Base-by-base conservation (phyloP, 2,329 filamentous ascomycete species). In the Huntiella decipiens region DNA sequence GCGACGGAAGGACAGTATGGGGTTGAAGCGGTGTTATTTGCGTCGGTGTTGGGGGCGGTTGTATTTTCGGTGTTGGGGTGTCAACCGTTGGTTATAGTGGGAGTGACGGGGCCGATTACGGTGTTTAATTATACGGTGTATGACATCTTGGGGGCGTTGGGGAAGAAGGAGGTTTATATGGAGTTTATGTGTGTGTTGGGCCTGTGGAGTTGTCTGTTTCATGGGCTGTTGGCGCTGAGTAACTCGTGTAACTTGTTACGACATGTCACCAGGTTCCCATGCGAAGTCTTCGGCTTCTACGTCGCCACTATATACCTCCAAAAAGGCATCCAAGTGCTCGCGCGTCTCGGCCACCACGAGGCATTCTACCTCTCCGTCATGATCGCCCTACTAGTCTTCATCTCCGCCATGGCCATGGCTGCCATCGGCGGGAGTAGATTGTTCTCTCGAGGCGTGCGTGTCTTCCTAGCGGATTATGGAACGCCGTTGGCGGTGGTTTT, bases 91-190 rank as follows among this genome's bases (percentile, higher is more conserved):
- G 83, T 88, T 46, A 93, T 94, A 58, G 86, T 94, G 16, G 86
- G 86, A 16, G 85, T 94, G 2, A 92, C 85, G 8, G 76, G 77
- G n/a, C 85, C 85, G 3, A 93, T 94, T 48, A 92, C 86, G 12
- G 84, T 93, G 22, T 93, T 93, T 58, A 93, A 92, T 58, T 93
- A 92, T 57, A 94, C 86, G 3, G 83, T 93, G 2, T 93, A 87
- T 63, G 80, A 91, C 59, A 93, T 94, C 52, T 82, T 94, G 57
- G 65, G 69, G 1, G 78, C 81, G 1, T 76, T 76, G 0, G 22
- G 22, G 22, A 28, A 31, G 19, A 19, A 22, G 12, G 82, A 82
- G 1, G 82, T 80, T 4, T 93, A 88, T 57, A 74, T 93, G 46
- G 75, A 79, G 5, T 94, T 94, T 59, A 93, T 93, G 86, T 79